Percentiles rank a stretch among this genome's conserved stretches.
These are phyloP conservation scores for Podospora tetraspora DNA, from an alignment of 495 filamentous ascomycete species.

Conservation along the genomic window DNA sequence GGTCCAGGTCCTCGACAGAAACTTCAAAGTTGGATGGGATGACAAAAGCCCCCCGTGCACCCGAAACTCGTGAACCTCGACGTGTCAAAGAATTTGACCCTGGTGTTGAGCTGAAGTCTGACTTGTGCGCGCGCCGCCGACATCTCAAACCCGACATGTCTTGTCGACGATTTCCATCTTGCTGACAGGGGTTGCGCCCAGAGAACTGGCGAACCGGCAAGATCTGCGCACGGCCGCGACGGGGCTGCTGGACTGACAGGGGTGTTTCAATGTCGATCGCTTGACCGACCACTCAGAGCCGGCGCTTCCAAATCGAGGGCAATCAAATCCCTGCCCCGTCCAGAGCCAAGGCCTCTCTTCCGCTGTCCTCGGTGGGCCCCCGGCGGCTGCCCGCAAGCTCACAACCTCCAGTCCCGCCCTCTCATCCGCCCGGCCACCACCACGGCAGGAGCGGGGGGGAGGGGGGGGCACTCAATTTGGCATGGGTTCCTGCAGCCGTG, in stretches of 20 bases:
- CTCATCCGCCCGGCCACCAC: background rate
- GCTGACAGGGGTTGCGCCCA: slow-evolving; percentile 3
- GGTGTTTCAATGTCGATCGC: slow-evolving; percentile 21
- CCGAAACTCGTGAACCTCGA: background rate
- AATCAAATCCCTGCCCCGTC: slow-evolving; percentile 7
- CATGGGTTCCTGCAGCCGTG: background rate
- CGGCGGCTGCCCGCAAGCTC: background rate
- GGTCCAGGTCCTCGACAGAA: background rate
- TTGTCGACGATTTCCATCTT: slow-evolving; percentile 1
- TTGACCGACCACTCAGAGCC: slow-evolving; percentile 21
- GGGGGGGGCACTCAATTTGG: background rate
- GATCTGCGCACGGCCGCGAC: slow-evolving; percentile 24
- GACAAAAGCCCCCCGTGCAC: background rate
- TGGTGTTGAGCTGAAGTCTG: background rate
- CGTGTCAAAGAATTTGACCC: background rate
- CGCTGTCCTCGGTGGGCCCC: slow-evolving; percentile 1
- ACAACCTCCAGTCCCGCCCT: background rate
- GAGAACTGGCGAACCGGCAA: background rate
- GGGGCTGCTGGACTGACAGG: slow-evolving; percentile 18
- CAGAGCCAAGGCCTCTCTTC: slow-evolving; percentile 1
- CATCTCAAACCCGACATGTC: slow-evolving; percentile 13
- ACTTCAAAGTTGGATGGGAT: background rate
- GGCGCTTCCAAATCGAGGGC: slow-evolving; percentile 16
- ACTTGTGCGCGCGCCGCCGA: background rate
- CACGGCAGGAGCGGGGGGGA: background rate